Evolutionary conservation across 345 rosid genomes (phyloP).

Genomic region (Eucalyptus polyanthemos): DNA sequence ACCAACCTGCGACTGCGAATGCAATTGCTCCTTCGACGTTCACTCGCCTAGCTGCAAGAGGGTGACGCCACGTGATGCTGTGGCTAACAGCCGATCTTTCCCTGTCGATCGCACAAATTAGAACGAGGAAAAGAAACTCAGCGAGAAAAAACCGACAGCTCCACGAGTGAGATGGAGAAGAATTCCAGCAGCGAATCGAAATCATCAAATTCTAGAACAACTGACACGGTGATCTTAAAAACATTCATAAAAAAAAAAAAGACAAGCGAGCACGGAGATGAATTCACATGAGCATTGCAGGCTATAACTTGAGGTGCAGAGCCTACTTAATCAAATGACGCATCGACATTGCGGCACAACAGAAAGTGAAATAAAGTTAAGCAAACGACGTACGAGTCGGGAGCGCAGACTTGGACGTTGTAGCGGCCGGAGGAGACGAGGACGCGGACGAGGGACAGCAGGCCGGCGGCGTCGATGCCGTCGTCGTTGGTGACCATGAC

Average conservation of each 20-base stretch:
- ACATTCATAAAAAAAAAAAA: neutral
- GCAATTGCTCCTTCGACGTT: slow-evolving; percentile 66
- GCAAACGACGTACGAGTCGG: slow-evolving; percentile 49
- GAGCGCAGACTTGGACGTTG: slow-evolving; percentile 77
- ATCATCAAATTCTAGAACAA: neutral
- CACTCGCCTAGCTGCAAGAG: slow-evolving; percentile 40
- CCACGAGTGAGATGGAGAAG: neutral
- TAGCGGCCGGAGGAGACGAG: slow-evolving; percentile 58
- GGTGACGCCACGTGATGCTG: slow-evolving; percentile 66
- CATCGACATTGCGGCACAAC: neutral
- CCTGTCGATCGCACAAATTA: slow-evolving; percentile 8
- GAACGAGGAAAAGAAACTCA: neutral
- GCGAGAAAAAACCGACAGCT: neutral
- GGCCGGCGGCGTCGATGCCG: slow-evolving; percentile 89
- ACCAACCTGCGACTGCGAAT: slow-evolving; percentile 59
- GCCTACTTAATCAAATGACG: neutral
- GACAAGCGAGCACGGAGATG: neutral
- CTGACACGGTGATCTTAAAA: neutral
- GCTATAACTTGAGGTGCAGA: neutral
- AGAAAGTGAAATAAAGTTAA: neutral
- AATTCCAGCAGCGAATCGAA: neutral
- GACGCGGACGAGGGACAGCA: slow-evolving; percentile 54
- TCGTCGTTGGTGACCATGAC: slow-evolving; percentile 87
- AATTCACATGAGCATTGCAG: neutral
- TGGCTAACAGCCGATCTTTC: slow-evolving; percentile 82